A percentile compares a stretch with the other conserved stretches of the same genome.
These are phyloP conservation scores for Microdochium bolleyi DNA, from an alignment of 2,329 filamentous ascomycete genomes.

Conservation along the genomic window DNA sequence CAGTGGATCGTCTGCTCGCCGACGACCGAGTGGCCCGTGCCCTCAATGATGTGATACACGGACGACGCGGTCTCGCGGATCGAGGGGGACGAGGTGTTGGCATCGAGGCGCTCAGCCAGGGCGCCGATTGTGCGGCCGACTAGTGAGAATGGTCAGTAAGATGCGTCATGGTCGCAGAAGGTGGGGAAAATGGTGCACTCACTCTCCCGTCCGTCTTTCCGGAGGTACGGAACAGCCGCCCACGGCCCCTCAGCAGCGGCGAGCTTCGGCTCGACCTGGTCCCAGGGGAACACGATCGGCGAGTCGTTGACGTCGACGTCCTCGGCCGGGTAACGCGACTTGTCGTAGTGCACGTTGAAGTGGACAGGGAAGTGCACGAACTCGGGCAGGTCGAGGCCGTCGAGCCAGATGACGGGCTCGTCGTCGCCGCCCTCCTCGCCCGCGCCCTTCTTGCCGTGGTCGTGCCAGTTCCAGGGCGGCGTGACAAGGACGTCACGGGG, in stretches of 20 bases:
- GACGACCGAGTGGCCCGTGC: slow-evolving; percentile 31
- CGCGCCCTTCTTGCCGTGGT: slow-evolving; percentile 45
- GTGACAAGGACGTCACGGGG: slow-evolving; percentile 46
- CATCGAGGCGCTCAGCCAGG: slow-evolving; percentile 33
- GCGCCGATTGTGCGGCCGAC: slow-evolving; percentile 38
- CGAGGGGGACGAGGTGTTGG: slow-evolving; percentile 23
- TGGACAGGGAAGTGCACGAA: slow-evolving; percentile 42
- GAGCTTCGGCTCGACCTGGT: slow-evolving; percentile 30
- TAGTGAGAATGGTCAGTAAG: slow-evolving; percentile 8
- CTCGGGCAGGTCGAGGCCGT: slow-evolving; percentile 42
- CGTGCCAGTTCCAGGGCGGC: slow-evolving; percentile 47
- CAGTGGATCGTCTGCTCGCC: slow-evolving; percentile 28
- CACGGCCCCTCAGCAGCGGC: slow-evolving; percentile 22
- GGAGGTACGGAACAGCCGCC: slow-evolving; percentile 22
- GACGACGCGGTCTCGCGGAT: slow-evolving; percentile 41
- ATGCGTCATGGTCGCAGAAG: too few relatives aligned
- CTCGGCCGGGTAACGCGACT: slow-evolving; percentile 32
- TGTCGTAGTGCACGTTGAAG: slow-evolving; percentile 39
- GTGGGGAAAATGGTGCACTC: too few relatives aligned
- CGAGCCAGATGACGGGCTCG: slow-evolving; percentile 46
- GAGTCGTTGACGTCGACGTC: slow-evolving; percentile 11
- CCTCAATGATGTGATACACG: slow-evolving; percentile 44
- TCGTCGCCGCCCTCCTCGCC: slow-evolving; percentile 10
- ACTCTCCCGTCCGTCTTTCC: slow-evolving; percentile 20
- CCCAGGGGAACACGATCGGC: slow-evolving; percentile 41